Percentiles rank a stretch among this genome's conserved stretches.
These are phyloP conservation scores for Tetraselmis striata DNA, from an alignment of 139 green algal species.

Conservation along the genomic window DNA sequence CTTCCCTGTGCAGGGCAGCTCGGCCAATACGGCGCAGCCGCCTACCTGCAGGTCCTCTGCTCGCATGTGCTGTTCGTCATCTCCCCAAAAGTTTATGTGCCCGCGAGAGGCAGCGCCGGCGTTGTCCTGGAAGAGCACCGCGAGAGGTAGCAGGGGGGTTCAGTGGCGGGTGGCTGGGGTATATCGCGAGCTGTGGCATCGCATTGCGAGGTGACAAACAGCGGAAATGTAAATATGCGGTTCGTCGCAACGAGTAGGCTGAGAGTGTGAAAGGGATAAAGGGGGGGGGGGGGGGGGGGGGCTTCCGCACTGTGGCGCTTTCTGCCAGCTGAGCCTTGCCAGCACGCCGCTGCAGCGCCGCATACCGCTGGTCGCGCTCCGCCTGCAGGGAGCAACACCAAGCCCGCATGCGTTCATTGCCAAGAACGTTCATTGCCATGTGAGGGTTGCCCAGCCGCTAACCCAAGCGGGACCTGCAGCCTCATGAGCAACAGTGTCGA, in stretches of 20 bases:
- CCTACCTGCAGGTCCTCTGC: background rate
- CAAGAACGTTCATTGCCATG: background rate
- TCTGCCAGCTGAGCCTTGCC: background rate
- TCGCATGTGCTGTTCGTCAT: background rate
- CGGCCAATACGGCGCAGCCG: background rate
- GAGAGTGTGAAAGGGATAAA: too few species aligned
- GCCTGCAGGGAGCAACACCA: constrained; percentile 27
- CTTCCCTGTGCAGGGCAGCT: background rate
- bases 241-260: background rate
- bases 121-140: background rate
- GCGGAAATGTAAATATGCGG: background rate
- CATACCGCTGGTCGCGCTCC: constrained; percentile 46
- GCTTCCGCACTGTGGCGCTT: background rate
- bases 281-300: too few species aligned
- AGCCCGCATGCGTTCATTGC: background rate
- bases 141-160: background rate
- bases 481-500: background rate
- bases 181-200: background rate
- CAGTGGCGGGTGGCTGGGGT: too few species aligned
- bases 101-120: background rate
- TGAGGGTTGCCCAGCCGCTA: background rate
- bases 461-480: background rate
- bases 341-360: constrained; percentile 42
- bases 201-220: background rate
- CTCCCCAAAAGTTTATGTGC: background rate